Evolutionary conservation across 371 early-diverging fungal genomes (phyloP).

Genomic region (Circinella umbellata): DNA sequence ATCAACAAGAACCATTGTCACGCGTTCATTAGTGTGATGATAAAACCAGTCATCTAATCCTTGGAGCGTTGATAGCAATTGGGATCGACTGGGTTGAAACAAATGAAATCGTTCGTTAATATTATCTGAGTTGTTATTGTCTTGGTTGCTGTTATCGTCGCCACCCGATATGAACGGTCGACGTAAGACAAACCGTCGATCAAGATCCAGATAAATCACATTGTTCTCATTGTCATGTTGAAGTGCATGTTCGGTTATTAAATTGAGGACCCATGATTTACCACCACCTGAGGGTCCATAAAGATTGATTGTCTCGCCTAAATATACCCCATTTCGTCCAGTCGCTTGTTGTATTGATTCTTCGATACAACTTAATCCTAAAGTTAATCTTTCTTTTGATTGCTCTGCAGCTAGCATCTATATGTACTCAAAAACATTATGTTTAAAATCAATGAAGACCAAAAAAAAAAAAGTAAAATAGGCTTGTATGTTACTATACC

Average conservation of each 20-base stretch:
- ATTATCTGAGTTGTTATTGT: neutral
- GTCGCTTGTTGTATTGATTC: neutral
- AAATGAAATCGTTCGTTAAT: slow-evolving; percentile 25
- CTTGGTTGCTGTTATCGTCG: neutral
- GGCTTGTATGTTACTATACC: slow-evolving; percentile 1
- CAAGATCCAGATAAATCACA: slow-evolving; percentile 31
- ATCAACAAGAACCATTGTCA: slow-evolving; percentile 30
- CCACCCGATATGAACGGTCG: no score
- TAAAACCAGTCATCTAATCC: slow-evolving; percentile 31
- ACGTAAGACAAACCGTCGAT: slow-evolving; percentile 19
- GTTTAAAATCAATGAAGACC: no score
- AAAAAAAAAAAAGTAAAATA: no score
- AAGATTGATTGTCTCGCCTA: slow-evolving; percentile 26
- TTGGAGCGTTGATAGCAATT: slow-evolving; percentile 10
- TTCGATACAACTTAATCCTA: slow-evolving; percentile 12
- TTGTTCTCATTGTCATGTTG: slow-evolving; percentile 10
- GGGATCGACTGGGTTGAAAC: slow-evolving; percentile 24
- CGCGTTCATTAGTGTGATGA: slow-evolving; percentile 19
- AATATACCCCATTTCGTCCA: slow-evolving; percentile 6
- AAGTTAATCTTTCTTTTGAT: neutral
- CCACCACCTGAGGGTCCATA: slow-evolving; percentile 31
- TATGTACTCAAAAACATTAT: neutral
- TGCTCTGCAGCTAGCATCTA: slow-evolving; percentile 9
- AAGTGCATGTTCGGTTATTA: slow-evolving; percentile 19
- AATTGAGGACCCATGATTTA: slow-evolving; percentile 21